A percentile compares a stretch with the other conserved stretches of the same genome.
phyloP scores from a whole-genome alignment of 768 basidiomycete species.

The Macrolepiota fuliginosa region DNA sequence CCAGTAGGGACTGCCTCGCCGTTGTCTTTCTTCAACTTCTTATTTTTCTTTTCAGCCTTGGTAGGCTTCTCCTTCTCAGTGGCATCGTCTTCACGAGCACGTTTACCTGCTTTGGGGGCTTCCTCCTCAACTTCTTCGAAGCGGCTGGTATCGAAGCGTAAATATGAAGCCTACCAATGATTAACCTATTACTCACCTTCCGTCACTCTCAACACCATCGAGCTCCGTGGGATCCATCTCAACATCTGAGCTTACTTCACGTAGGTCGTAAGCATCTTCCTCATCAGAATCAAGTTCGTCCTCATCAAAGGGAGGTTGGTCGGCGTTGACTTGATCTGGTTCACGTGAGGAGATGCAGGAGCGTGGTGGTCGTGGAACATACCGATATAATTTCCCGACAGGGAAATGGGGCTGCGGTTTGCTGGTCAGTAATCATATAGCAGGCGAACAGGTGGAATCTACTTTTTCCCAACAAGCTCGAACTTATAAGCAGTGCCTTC shows the following conservation, averaged over 20 bases:
- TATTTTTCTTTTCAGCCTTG: constrained; percentile 62
- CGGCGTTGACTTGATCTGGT: constrained; percentile 50
- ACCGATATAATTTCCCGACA: constrained; percentile 88
- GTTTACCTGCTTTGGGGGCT: constrained; percentile 55
- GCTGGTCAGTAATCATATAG: constrained; percentile 12
- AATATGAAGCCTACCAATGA: not conserved
- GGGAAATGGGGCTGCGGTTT: constrained; percentile 57
- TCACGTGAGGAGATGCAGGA: constrained; percentile 2
- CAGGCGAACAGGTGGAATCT: constrained; percentile 8
- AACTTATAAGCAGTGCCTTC: constrained; percentile 65
- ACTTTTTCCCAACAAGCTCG: constrained; percentile 84
- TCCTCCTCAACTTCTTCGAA: constrained; percentile 71
- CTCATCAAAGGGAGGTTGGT: constrained; percentile 46
- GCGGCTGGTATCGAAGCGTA: constrained; percentile 39
- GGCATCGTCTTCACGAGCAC: constrained; percentile 63
- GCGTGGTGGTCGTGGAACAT: constrained; percentile 15
- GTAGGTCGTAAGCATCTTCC: constrained; percentile 63
- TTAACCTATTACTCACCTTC: constrained; percentile 36
- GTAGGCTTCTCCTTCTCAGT: constrained; percentile 27
- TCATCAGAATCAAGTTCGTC: constrained; percentile 49
- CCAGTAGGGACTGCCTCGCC: constrained; percentile 33
- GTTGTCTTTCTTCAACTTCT: constrained; percentile 71
- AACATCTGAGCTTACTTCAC: constrained; percentile 80
- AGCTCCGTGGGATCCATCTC: constrained; percentile 68
- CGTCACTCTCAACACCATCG: constrained; percentile 55